A percentile compares a stretch with the other conserved stretches of the same genome.
phyloP scores from a whole-genome alignment of 129 eudicot species.

The Saussurea involucrata region DNA sequence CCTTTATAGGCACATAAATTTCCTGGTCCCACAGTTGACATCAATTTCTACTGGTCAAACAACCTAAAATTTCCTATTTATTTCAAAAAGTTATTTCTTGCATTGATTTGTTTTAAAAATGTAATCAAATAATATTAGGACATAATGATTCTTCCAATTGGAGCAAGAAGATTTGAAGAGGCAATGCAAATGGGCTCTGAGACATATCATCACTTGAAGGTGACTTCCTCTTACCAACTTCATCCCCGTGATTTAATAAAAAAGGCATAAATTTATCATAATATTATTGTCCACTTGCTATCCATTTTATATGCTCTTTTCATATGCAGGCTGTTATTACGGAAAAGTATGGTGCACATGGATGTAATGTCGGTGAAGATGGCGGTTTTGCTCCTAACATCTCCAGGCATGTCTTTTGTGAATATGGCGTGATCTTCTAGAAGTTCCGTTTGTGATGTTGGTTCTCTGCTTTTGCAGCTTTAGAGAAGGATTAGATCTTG shows the following conservation, averaged over 20 bases:
- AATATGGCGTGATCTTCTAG: not conserved
- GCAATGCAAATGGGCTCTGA: slow-evolving; percentile 97
- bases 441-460: slow-evolving; percentile 24
- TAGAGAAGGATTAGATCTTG: slow-evolving; percentile 89
- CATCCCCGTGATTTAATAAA: not conserved
- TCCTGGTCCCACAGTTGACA: not conserved
- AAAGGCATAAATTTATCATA: not conserved
- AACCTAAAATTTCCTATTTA: not conserved
- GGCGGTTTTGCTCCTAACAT: slow-evolving; percentile 95
- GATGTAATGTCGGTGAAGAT: slow-evolving; percentile 92
- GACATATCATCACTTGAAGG: slow-evolving; percentile 96
- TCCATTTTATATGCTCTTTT: slow-evolving; percentile 6
- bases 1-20: not conserved
- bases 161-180: slow-evolving; percentile 86
- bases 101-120: not conserved
- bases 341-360: slow-evolving; percentile 78
- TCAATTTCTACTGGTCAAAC: not conserved
- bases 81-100: not conserved
- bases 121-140: slow-evolving; percentile 42
- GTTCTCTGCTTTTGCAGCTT: slow-evolving; percentile 60
- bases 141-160: slow-evolving; percentile 87
- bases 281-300: not conserved
- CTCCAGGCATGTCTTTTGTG: slow-evolving; percentile 60
- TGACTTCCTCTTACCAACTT: slow-evolving; percentile 15
- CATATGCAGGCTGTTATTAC: slow-evolving; percentile 71